Base-by-base conservation (phyloP, 495 filamentous ascomycete genomes). In the Cercophora newfieldiana region DNA sequence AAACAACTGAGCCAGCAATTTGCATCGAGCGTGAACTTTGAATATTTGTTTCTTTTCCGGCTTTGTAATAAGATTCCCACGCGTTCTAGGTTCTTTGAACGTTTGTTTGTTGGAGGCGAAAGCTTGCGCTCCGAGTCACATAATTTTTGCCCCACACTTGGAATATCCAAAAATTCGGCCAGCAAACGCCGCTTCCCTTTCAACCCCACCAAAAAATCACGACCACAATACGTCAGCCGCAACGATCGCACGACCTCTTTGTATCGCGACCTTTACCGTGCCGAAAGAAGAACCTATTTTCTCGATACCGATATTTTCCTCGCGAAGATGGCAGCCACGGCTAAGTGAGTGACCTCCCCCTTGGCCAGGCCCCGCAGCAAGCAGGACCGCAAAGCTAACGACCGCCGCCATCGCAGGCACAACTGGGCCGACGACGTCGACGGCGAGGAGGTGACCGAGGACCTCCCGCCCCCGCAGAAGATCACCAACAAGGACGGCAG, bases 341-440 rank as follows among this genome's bases (percentile, higher is more conserved):
- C 68, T 29, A 75, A 75, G 72, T 75, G 21, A 65, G 72, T 61
- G 12, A 33, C 30, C 12, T 14, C 37, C 37, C 37, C 4, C 37
- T 8, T 16, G 37, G 37, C 59, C 3, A 53, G 22, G 19, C 21
- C 22, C n/a, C n/a, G n/a, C n/a, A n/a, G 47, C 30, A 7, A 53
- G 1, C 19, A 21, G 57, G 29, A 19, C 1, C 33, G 10, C 31
- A 31, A 33, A 68, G 47, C 60, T 62, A 50, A 62, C 60, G 12
- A 49, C n/a, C 6, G 1, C 14, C 19, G 30, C n/a, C n/a, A n/a
- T 47, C 58, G 37, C 25, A 78, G 78, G 70, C 81, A 81, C 71
- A 83, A 98, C 86, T 99, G 95, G 95, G 96, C 95, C 74, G 96
- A 97, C 82, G 95, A 98, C 74, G 85, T 87, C 64, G 92, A 96